These are phyloP conservation scores for Trichoderma aggressivum DNA, from an alignment of 2,329 filamentous ascomycete genomes.

Conservation along the genomic window DNA sequence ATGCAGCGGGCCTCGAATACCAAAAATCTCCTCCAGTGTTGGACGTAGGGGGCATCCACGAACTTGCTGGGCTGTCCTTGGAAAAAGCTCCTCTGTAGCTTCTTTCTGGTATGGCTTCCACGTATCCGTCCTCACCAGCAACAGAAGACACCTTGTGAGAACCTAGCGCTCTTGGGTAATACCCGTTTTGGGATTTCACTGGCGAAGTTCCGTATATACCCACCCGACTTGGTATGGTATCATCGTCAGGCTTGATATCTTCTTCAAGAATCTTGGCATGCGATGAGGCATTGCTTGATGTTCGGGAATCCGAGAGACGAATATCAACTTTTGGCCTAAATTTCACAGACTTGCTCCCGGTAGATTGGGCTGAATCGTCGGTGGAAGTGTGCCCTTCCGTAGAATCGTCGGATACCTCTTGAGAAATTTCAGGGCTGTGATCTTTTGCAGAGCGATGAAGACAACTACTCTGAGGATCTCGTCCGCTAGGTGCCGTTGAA, in stretches of 20 bases:
- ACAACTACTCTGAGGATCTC: neutral
- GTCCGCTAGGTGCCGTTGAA: neutral
- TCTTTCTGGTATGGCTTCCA: neutral
- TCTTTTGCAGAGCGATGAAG: neutral
- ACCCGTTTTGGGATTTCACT: neutral
- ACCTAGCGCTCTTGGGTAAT: neutral
- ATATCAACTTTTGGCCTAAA: conserved; percentile 26
- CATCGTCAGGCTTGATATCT: conserved; percentile 11
- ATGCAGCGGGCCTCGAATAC: neutral
- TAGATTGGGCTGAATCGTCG: conserved; percentile 18
- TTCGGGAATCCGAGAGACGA: conserved; percentile 19
- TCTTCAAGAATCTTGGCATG: neutral
- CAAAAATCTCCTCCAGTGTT: neutral
- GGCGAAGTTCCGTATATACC: conserved; percentile 13
- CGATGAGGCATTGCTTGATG: conserved; percentile 18
- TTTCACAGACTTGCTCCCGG: conserved; percentile 27
- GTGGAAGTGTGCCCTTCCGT: conserved; percentile 16
- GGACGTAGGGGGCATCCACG: neutral
- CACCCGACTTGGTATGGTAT: neutral
- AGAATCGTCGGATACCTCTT: conserved; percentile 2
- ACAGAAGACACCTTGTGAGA: neutral
- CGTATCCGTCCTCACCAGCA: neutral
- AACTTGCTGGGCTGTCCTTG: neutral
- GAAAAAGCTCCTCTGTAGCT: conserved; percentile 6
- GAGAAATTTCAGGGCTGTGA: neutral